These are phyloP conservation scores for Aspergillus hancockii DNA, from an alignment of 495 filamentous ascomycete species.

Conservation along the genomic window DNA sequence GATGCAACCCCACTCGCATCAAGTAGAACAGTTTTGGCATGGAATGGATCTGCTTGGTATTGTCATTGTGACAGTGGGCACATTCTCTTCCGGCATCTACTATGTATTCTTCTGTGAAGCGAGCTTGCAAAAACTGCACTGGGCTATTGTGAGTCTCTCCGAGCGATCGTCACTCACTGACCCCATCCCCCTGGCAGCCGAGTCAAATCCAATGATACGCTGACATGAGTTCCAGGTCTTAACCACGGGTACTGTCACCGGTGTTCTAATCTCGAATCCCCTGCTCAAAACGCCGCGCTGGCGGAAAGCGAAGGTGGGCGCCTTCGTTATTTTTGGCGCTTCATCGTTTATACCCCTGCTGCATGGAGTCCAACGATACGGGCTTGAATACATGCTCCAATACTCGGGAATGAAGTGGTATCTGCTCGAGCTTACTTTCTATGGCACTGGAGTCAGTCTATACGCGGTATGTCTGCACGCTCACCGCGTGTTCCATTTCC, in stretches of 20 bases:
- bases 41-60: constrained; percentile 18
- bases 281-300: background rate
- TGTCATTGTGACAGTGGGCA: constrained; percentile 21
- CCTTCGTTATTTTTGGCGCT: background rate
- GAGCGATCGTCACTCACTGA: constrained; percentile 4
- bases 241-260: background rate
- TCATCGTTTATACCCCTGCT: background rate
- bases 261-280: background rate
- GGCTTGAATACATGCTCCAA: background rate
- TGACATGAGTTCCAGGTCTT: background rate
- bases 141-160: constrained; percentile 20
- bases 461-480: background rate
- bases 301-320: background rate
- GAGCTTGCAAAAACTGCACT: constrained; percentile 21
- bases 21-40: background rate
- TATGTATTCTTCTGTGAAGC: constrained; percentile 23
- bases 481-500: background rate
- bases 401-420: background rate
- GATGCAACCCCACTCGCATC: background rate
- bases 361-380: background rate
- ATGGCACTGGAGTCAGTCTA: background rate
- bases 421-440: background rate
- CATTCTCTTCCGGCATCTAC: constrained; percentile 20
- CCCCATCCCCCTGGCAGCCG: background rate
- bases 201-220: background rate